Evolutionary conservation across 139 green algal species (phyloP), one percentile per base, ranked within the genome.

Genomic region (Dunaliella sp.): DNA sequence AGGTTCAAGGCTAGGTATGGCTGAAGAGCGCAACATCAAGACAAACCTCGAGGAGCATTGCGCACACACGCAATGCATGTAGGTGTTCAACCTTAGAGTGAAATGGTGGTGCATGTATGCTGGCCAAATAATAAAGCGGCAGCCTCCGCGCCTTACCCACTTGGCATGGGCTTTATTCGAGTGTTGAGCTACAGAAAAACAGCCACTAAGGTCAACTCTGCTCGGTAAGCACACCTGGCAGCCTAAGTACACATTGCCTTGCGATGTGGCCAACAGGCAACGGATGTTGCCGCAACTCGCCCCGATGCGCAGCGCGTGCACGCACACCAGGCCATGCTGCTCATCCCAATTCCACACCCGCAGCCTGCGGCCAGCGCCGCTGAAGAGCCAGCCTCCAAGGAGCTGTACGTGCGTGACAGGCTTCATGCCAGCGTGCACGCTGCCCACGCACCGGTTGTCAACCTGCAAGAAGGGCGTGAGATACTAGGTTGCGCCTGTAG

Each of bases 261-360:
- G 38, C 7, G 30, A 38, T 32, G 78, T 37, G 7, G 90, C 89
- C 89, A 89, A 85, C 77, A 91, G 82, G 38, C 86, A 90, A 48
- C 90, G 85, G 75, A 93, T 89, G 59, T 36, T 90, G 31, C 91
- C 90, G 80, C 87, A 90, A 58, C 86, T 86, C 72, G 86, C 82
- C 78, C 73, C 85, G 38, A 90, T 93, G 28, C 38, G 48, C 0
- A 88, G 32, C 24, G 78, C 57, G 31, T 84, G 75, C 3, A 88
- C 77, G 57, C 65, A 82, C 32, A 38, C 26, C 1, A 81, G 65
- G 65, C 30, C 38, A 37, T n/a, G 25, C 1, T 33, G 24, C 7
- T 7, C 7, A 65, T 77, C n/a, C n/a, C 93, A 88, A 84, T 95
- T 88, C 93, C 93, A 97, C 36, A 97, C 89, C 35, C 93, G 89